phyloP scores from a whole-genome alignment of 371 early-diverging fungal genomes.

The Mucor sp. region DNA sequence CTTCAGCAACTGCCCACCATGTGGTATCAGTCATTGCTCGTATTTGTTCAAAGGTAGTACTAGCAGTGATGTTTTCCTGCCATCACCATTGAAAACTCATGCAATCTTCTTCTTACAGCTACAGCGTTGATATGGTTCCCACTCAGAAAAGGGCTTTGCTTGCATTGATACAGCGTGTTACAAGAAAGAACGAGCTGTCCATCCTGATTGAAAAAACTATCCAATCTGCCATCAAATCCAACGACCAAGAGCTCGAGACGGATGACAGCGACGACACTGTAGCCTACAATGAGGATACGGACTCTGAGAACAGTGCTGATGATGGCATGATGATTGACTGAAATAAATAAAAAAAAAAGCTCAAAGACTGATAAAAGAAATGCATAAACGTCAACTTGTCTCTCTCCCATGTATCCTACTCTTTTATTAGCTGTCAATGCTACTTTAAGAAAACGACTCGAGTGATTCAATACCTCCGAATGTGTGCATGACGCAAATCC shows the following conservation, averaged over 20 bases:
- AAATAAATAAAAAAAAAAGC: neutral
- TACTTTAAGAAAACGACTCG: neutral
- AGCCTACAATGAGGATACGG: neutral
- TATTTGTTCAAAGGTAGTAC: constrained; percentile 87
- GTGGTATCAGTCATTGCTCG: constrained; percentile 94
- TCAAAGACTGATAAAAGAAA: neutral
- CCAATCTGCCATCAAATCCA: neutral
- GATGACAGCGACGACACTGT: neutral
- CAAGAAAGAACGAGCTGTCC: neutral
- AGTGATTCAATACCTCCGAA: neutral
- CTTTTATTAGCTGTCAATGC: constrained; percentile 2
- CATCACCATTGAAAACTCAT: neutral
- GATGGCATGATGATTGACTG: constrained; percentile 7
- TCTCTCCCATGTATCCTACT: neutral
- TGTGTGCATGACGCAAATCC: neutral
- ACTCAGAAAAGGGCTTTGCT: constrained; percentile 3
- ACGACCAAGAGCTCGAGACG: neutral
- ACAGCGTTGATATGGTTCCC: constrained; percentile 8
- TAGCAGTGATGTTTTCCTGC: neutral
- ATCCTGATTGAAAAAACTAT: neutral
- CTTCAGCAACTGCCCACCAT: constrained; percentile 83
- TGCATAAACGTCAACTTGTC: neutral
- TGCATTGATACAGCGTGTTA: neutral
- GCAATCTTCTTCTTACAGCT: neutral
- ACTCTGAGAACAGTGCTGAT: neutral